phyloP scores from a whole-genome alignment of 345 rosid species.

The Salix brachista region DNA sequence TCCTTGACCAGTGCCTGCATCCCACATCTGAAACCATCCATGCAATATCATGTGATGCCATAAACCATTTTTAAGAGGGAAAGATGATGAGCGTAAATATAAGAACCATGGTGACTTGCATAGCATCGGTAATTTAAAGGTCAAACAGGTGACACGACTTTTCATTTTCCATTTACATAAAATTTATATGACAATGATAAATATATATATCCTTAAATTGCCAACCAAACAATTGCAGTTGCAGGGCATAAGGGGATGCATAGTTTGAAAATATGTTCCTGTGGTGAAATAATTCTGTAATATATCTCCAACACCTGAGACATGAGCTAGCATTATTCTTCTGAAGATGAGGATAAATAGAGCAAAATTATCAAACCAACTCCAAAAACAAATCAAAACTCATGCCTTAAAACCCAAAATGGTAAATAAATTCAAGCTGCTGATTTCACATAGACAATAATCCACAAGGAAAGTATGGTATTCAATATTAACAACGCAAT shows the following conservation, averaged over 20 bases:
- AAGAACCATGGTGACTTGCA: neutral
- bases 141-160: no score
- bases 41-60: neutral
- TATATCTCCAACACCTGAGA: neutral
- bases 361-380: neutral
- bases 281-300: neutral
- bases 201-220: neutral
- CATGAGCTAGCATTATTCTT: neutral
- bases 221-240: neutral
- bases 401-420: neutral
- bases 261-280: neutral
- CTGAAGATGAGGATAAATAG: neutral
- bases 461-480: neutral
- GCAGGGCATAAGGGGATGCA: neutral
- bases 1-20: conserved; percentile 76
- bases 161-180: neutral
- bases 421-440: neutral
- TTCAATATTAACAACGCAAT: neutral
- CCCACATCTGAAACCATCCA: conserved; percentile 72
- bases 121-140: neutral
- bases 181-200: neutral
- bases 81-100: neutral
- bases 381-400: neutral
- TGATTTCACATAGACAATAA: neutral
- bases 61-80: conserved; percentile 1